phyloP scores from a whole-genome alignment of 495 filamentous ascomycete species.

The Cercophora sp. region DNA sequence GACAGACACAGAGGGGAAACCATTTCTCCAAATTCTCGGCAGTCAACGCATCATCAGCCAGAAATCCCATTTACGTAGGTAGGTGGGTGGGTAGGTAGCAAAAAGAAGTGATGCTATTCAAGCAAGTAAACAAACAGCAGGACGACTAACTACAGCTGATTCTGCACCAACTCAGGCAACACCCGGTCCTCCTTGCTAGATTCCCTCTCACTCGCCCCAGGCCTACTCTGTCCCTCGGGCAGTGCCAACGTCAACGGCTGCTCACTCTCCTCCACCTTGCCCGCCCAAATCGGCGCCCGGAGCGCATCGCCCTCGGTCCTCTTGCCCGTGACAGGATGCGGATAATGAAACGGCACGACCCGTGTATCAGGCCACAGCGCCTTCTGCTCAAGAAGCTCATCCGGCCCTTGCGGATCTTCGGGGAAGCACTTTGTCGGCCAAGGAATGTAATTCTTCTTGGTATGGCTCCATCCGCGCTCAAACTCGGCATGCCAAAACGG shows the following conservation, averaged over 20 bases:
- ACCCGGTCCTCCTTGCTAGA: conserved; percentile 35
- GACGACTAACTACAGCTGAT: conserved; percentile 10
- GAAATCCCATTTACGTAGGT: not conserved
- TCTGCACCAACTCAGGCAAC: conserved; percentile 39
- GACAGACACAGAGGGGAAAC: not conserved
- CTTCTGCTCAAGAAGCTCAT: conserved; percentile 51
- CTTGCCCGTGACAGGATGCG: conserved; percentile 50
- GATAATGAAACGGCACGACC: conserved; percentile 54
- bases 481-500: conserved; percentile 55
- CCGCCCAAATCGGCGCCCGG: conserved; percentile 43
- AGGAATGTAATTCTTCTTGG: conserved; percentile 49
- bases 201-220: conserved; percentile 25
- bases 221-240: conserved; percentile 37
- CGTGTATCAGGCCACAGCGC: conserved; percentile 54
- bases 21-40: conserved; percentile 21
- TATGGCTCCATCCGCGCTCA: conserved; percentile 50
- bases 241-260: conserved; percentile 41
- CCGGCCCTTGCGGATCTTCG: conserved; percentile 47
- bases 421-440: conserved; percentile 42
- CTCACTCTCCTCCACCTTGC: conserved; percentile 33
- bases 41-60: not conserved
- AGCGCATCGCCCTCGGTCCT: conserved; percentile 41
- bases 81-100: too few relatives aligned
- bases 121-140: not conserved
- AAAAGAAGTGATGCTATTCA: not conserved